These are phyloP conservation scores for Leucocoprinus sp. DNA, from an alignment of 768 basidiomycete species.

Conservation along the genomic window DNA sequence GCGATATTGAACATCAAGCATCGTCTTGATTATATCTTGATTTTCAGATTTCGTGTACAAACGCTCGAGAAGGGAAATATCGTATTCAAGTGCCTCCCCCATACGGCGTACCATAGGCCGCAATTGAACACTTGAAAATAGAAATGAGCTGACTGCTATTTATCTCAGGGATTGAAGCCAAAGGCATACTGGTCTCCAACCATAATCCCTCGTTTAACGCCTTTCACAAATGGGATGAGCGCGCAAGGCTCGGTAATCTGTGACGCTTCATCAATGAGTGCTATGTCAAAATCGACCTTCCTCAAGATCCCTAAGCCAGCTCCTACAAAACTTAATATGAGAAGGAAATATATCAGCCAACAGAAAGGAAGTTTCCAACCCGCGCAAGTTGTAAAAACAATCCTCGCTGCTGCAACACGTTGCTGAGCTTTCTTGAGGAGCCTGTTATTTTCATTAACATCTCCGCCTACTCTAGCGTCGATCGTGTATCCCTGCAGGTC, in stretches of 20 bases:
- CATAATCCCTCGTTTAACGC: conserved; percentile 45
- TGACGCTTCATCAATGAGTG: conserved; percentile 63
- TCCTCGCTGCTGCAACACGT: conserved; percentile 43
- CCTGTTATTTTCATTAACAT: conserved; percentile 49
- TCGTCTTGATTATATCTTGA: conserved; percentile 41
- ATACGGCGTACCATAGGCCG: conserved; percentile 56
- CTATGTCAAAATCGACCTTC: conserved; percentile 49
- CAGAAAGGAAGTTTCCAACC: conserved; percentile 21
- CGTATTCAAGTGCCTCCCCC: conserved; percentile 47
- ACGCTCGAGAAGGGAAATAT: conserved; percentile 55
- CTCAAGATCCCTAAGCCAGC: conserved; percentile 52
- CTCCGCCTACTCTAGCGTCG: conserved; percentile 57
- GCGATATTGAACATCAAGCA: conserved; percentile 65
- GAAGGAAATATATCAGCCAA: background rate
- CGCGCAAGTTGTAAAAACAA: conserved; percentile 63
- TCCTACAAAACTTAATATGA: conserved; percentile 20
- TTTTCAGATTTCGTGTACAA: conserved; percentile 35
- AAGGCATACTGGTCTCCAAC: conserved; percentile 62
- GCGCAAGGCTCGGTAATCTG: conserved; percentile 63
- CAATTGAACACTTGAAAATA: conserved; percentile 54
- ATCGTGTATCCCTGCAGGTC: conserved; percentile 50
- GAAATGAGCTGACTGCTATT: background rate
- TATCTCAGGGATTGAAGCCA: background rate
- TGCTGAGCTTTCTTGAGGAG: conserved; percentile 52
- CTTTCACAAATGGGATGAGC: conserved; percentile 62